Evolutionary conservation across 345 rosid genomes (phyloP).

Genomic region (Trapa bicornis): DNA sequence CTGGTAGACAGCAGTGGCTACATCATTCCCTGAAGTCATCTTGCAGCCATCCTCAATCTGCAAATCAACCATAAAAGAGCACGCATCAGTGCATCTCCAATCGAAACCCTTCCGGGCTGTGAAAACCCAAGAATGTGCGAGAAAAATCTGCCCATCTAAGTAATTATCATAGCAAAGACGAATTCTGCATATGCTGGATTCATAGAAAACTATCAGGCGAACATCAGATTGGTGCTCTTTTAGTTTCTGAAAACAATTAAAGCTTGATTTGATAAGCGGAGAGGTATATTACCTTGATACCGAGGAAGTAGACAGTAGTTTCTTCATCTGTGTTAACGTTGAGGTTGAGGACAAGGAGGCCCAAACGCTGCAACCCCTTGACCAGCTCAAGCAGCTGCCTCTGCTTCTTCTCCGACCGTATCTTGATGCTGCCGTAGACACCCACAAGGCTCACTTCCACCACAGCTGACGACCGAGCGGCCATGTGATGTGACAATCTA

Average conservation of each 20-base stretch:
- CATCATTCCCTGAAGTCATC: conserved; percentile 65
- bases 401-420: conserved; percentile 47
- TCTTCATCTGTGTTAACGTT: conserved; percentile 49
- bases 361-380: conserved; percentile 45
- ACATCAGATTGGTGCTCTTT: too few relatives aligned
- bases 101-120: too few relatives aligned
- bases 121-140: too few relatives aligned
- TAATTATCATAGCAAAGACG: too few relatives aligned
- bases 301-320: conserved; percentile 56
- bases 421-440: conserved; percentile 64
- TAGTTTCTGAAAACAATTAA: too few relatives aligned
- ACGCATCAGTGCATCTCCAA: neutral
- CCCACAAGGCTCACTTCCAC: conserved; percentile 77
- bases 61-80: conserved; percentile 9
- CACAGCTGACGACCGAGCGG: conserved; percentile 11
- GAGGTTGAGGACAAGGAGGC: conserved; percentile 64
- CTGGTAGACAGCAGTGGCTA: conserved; percentile 57
- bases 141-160: too few relatives aligned
- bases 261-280: neutral
- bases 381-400: conserved; percentile 59
- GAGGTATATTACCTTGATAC: conserved; percentile 46
- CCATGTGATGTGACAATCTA: too few relatives aligned
- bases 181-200: too few relatives aligned
- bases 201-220: too few relatives aligned
- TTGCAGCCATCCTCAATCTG: conserved; percentile 87